Conservation (phyloP, 208 protist species). For the Crithidia acanthocephali region DNA sequence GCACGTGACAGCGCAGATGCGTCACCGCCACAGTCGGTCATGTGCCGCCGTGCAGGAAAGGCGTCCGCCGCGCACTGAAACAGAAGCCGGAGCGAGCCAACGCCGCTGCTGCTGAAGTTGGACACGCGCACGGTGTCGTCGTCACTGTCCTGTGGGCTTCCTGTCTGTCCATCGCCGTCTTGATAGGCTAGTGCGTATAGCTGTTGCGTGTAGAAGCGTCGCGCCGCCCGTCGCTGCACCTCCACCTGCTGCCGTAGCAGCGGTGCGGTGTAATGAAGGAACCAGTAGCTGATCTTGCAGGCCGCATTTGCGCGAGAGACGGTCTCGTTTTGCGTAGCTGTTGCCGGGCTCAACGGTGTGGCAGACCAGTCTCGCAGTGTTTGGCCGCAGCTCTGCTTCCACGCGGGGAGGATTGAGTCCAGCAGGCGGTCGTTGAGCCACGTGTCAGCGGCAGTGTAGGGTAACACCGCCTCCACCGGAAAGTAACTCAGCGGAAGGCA, state of each 20-base stretch:
- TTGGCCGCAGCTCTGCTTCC: constrained; percentile 11
- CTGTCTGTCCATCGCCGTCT: not conserved
- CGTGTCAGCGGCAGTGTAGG: constrained; percentile 44
- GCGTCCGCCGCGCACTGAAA: not conserved
- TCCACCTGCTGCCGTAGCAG: constrained; percentile 12
- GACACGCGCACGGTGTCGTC: not conserved
- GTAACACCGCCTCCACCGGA: constrained; percentile 60
- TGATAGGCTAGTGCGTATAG: constrained; percentile 14
- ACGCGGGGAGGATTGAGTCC: constrained; percentile 12
- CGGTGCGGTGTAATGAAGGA: constrained; percentile 28
- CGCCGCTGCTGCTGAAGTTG: too few relatives aligned
- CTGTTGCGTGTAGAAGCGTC: constrained; percentile 19
- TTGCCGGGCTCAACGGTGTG: not conserved
- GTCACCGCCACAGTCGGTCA: not conserved
- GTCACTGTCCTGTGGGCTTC: not conserved
- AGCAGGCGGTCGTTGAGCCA: constrained; percentile 48
- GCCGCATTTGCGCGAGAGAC: not conserved
- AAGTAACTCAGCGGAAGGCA: constrained; percentile 78
- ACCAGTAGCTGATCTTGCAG: constrained; percentile 35
- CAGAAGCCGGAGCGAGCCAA: not conserved
- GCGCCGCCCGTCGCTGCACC: constrained; percentile 18
- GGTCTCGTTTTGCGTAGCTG: too few relatives aligned
- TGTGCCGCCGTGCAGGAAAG: not conserved
- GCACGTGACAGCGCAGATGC: not conserved
- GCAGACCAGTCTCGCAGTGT: constrained; percentile 1